Conservation (phyloP, 2,329 filamentous ascomycete genomes). For the Penicillium brevicompactum region DNA sequence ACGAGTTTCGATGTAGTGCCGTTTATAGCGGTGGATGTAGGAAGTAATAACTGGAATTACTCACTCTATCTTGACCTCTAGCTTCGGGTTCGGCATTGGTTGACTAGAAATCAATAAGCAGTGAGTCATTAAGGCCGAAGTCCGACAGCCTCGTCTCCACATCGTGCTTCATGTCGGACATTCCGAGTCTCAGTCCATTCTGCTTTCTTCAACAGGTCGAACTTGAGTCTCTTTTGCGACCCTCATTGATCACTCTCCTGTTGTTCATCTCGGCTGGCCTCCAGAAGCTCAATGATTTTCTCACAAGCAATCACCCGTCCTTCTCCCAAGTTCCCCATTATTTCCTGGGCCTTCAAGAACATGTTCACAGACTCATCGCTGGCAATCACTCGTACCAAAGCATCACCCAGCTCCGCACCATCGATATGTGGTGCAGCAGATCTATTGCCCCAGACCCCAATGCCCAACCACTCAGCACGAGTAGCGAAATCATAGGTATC, state of each 20-base stretch:
- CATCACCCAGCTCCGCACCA: conserved; percentile 33
- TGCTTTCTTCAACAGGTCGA: no score
- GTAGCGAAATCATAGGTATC: conserved; percentile 1
- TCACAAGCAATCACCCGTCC: conserved; percentile 26
- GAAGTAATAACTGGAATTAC: no score
- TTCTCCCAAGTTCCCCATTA: conserved; percentile 11
- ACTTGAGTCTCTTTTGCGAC: not conserved
- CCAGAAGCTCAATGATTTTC: conserved; percentile 14
- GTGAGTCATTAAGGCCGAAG: conserved; percentile 17
- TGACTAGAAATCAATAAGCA: conserved; percentile 3
- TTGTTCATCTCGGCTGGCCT: not conserved
- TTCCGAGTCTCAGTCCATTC: no score
- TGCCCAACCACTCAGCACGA: not conserved
- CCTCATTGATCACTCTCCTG: not conserved
- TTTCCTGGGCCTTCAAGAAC: conserved; percentile 30
- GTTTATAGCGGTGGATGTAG: no score
- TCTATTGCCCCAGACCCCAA: not conserved
- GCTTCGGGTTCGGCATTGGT: not conserved
- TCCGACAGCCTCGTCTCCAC: conserved; percentile 1
- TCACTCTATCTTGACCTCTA: no score
- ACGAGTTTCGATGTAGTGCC: not conserved
- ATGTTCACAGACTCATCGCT: conserved; percentile 30
- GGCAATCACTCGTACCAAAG: conserved; percentile 39
- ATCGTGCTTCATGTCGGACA: not conserved
- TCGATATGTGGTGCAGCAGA: not conserved